phyloP scores from a whole-genome alignment of 441 rosid species.

The Geranium incanum region DNA sequence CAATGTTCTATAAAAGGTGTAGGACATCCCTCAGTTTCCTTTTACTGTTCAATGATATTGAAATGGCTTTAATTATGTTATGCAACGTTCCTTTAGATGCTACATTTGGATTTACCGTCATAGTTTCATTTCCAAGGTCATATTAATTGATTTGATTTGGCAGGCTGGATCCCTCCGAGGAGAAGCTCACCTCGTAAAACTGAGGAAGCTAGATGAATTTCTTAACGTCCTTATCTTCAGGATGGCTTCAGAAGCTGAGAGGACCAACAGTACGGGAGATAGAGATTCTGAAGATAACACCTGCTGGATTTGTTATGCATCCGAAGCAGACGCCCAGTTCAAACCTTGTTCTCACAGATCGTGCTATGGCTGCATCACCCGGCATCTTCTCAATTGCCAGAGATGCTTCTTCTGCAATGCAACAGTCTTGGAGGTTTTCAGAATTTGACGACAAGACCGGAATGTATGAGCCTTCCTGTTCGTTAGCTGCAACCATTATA shows the following conservation, averaged over 20 bases:
- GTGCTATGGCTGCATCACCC: slow-evolving; percentile 87
- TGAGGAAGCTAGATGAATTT: slow-evolving; percentile 61
- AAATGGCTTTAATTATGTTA: not conserved
- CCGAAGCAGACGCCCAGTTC: slow-evolving; percentile 61
- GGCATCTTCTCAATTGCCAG: slow-evolving; percentile 84
- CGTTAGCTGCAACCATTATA: not conserved
- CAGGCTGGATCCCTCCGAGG: slow-evolving; percentile 65
- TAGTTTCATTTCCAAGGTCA: not conserved
- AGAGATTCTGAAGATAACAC: slow-evolving; percentile 44
- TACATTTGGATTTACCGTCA: not conserved
- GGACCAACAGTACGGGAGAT: slow-evolving; percentile 26
- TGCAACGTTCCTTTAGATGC: not conserved
- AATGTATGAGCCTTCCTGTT: not conserved
- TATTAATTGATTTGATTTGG: slow-evolving; percentile 9
- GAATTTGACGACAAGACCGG: slow-evolving; percentile 24
- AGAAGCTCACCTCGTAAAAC: slow-evolving; percentile 44
- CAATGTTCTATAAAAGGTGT: not conserved
- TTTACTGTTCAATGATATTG: not conserved
- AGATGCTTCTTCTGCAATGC: slow-evolving; percentile 98
- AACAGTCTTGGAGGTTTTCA: slow-evolving; percentile 54
- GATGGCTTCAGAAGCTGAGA: slow-evolving; percentile 35
- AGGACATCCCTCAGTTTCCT: not conserved
- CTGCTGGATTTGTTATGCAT: slow-evolving; percentile 84
- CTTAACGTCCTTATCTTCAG: slow-evolving; percentile 47
- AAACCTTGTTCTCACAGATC: slow-evolving; percentile 85